Evolutionary conservation across 148 eudicot genomes (phyloP), one percentile per base, ranked within the genome.

Genomic region (Bassia scoparia): DNA sequence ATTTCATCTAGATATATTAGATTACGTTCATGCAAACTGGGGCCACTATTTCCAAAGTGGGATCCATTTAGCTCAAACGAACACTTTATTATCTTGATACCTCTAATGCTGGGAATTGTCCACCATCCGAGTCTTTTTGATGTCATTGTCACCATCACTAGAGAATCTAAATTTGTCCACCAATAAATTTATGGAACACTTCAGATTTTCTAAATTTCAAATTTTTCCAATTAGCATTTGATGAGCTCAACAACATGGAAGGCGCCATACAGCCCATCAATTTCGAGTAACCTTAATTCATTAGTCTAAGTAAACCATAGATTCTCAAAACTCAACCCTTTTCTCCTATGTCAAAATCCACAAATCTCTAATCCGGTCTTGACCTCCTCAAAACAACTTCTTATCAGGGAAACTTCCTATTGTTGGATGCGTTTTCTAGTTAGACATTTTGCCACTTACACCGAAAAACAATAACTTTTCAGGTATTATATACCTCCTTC

Each of bases 401-500:
- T 44, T 75, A n/a, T n/a, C n/a, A n/a, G n/a, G n/a, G n/a, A n/a
- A n/a, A n/a, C n/a, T n/a, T n/a, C n/a, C n/a, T n/a, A 74, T 24
- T 74, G 70, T 61, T 72, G 75, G 75, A 24, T 23, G 5, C 38
- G 60, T 20, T 53, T 37, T 26, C 29, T 12, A 14, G 26, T 8
- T 75, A 35, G 0, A 13, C 5, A 2, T 33, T 0, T 2, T 73
- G 11, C n/a, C 10, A 4, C n/a, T 44, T 73, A 10, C n/a, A n/a
- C n/a, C n/a, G n/a, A 34, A 62, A 49, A 24, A 61, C n/a, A 73
- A 63, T n/a, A 49, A 16, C 16, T 33, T 73, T 62, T 62, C 24
- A 0, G 78, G 78, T 24, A 33, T 21, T 55, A 17, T n/a, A n/a
- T 75, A 69, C 67, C 78, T 11, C 10, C 31, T 41, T 75, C 72